phyloP scores from a whole-genome alignment of 2,329 filamentous ascomycete genomes.

The Colletotrichum falcatum region DNA sequence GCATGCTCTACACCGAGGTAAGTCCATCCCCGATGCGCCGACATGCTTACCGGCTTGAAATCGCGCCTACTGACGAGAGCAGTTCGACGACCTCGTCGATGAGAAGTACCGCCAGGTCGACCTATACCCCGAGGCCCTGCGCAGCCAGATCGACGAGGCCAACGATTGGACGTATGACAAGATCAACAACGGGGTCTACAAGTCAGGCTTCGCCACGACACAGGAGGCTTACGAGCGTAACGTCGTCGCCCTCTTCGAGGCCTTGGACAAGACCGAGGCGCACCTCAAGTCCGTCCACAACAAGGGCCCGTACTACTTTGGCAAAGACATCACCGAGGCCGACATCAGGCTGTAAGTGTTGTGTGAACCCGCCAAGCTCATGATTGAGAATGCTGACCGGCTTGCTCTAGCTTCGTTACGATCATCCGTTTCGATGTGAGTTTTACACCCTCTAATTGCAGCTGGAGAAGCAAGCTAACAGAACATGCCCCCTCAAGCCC shows the following conservation, averaged over 20 bases:
- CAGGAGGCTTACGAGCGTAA: slow-evolving; percentile 85
- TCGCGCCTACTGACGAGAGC: neutral
- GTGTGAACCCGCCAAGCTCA: neutral
- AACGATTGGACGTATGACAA: slow-evolving; percentile 84
- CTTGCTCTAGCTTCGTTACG: slow-evolving; percentile 67
- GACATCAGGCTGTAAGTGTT: slow-evolving; percentile 76
- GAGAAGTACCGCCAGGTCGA: slow-evolving; percentile 70
- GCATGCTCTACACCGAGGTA: slow-evolving; percentile 81
- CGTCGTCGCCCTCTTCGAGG: slow-evolving; percentile 77
- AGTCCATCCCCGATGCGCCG: neutral
- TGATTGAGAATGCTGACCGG: neutral
- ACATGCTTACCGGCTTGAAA: neutral
- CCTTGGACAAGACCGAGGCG: slow-evolving; percentile 80
- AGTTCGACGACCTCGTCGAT: slow-evolving; percentile 79
- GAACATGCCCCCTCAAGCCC: slow-evolving; percentile 49
- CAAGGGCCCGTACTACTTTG: slow-evolving; percentile 78
- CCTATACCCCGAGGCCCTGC: slow-evolving; percentile 76
- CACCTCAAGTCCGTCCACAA: slow-evolving; percentile 65
- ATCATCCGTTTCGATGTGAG: slow-evolving; percentile 76
- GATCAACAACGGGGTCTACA: slow-evolving; percentile 80
- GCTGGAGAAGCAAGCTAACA: slow-evolving; percentile 4
- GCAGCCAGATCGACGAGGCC: slow-evolving; percentile 76
- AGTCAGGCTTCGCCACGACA: slow-evolving; percentile 85
- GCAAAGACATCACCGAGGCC: slow-evolving; percentile 80
- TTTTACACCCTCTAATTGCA: slow-evolving; percentile 6